These are phyloP conservation scores for Salix caprea DNA, from an alignment of 345 rosid species.

Conservation along the genomic window DNA sequence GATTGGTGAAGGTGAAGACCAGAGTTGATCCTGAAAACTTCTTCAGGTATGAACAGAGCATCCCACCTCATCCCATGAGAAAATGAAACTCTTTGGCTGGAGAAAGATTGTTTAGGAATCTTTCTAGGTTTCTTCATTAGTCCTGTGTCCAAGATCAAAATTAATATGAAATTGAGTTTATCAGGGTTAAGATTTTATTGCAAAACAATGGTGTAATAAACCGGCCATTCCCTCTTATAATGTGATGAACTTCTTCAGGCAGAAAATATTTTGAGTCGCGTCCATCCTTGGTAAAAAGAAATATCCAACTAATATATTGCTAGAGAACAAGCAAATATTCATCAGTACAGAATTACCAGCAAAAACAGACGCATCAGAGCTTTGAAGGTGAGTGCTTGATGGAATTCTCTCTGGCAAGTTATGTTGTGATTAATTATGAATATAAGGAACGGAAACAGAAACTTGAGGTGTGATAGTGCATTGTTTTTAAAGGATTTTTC, in stretches of 20 bases:
- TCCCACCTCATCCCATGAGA: conserved; percentile 10
- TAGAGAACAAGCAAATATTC: neutral
- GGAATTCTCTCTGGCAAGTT: conserved; percentile 2
- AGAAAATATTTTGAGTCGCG: neutral
- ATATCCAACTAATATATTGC: neutral
- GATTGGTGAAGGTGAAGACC: conserved; percentile 24
- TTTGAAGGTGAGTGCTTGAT: conserved; percentile 1
- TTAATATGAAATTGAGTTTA: neutral
- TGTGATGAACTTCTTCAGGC: neutral
- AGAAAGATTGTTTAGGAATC: neutral
- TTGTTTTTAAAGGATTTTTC: too few relatives aligned
- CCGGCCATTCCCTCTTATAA: neutral
- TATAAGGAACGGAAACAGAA: too few relatives aligned
- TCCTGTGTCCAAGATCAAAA: neutral
- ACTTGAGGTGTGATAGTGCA: too few relatives aligned
- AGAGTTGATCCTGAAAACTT: conserved; percentile 26
- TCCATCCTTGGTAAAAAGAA: neutral
- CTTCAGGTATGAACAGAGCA: conserved; percentile 31
- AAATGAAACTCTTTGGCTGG: neutral
- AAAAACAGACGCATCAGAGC: too few relatives aligned
- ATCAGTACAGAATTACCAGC: too few relatives aligned
- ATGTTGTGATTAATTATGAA: too few relatives aligned
- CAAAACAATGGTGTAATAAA: neutral
- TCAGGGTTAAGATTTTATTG: neutral
- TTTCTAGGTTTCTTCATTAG: neutral